Evolutionary conservation across 768 basidiomycete genomes (phyloP).

Genomic region (Tulasnella sp.): DNA sequence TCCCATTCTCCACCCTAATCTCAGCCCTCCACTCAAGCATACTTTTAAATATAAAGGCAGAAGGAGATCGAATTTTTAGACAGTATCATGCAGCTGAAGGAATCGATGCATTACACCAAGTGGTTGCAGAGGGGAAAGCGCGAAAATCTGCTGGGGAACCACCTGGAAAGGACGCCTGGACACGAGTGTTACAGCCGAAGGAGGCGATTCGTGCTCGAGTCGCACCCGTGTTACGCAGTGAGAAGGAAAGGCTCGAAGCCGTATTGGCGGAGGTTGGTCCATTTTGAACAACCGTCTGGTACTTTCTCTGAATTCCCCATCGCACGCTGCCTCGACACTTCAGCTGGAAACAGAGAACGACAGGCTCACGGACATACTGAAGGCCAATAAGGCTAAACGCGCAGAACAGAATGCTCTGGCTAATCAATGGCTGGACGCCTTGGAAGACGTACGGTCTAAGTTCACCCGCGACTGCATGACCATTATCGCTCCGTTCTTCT

Average conservation of each 20-base stretch:
- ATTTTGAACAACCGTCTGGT: background rate
- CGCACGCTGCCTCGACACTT: background rate
- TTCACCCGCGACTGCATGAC: background rate
- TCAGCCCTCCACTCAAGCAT: background rate
- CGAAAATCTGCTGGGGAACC: conserved; percentile 44
- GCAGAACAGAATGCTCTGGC: conserved; percentile 47
- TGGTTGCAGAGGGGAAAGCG: conserved; percentile 13
- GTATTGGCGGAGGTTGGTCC: conserved; percentile 38
- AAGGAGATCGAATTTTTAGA: conserved; percentile 9
- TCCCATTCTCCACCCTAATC: background rate
- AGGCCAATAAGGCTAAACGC: conserved; percentile 47
- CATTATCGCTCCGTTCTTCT: background rate
- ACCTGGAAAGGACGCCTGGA: conserved; percentile 59
- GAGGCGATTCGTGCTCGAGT: conserved; percentile 60
- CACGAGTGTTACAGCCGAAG: conserved; percentile 57
- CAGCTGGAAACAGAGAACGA: conserved; percentile 60
- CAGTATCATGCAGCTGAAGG: conserved; percentile 16
- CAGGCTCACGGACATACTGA: conserved; percentile 46
- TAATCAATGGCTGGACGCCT: conserved; percentile 47
- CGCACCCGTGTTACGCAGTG: conserved; percentile 52
- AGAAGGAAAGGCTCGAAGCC: conserved; percentile 41
- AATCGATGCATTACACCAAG: conserved; percentile 16
- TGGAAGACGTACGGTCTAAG: conserved; percentile 49
- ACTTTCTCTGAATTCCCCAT: background rate
- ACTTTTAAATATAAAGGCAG: background rate